Base-by-base conservation (phyloP, 2,329 filamentous ascomycete genomes). In the Ilyonectria robusta region DNA sequence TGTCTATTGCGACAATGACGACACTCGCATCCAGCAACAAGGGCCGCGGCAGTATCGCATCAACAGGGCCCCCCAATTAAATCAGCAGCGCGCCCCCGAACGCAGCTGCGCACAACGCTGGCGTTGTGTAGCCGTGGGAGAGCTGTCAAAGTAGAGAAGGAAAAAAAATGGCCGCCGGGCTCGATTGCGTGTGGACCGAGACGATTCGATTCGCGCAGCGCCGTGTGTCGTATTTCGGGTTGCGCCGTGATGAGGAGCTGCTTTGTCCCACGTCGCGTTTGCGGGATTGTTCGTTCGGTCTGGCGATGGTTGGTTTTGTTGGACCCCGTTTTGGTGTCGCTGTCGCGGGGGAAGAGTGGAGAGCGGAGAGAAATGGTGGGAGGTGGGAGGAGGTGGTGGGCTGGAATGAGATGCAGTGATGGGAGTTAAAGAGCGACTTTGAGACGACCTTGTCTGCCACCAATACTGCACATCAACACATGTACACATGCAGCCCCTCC, bases 331-430 rank as follows among this genome's bases (percentile, higher is more conserved):
- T 33, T 35, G 31, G 44, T 46, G 44, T 46, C 19, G 19, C 44
- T 23, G 44, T 46, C 44, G n/a, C 47, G 47, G 59, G 53, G 59
- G 10, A 23, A 23, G 26, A 29, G 58, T 53, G 48, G 47, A 50
- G 47, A 17, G 26, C 11, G 15, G 31, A 23, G n/a, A 15, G 17
- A n/a, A 21, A 50, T 21, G 21, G 29, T 19, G 48, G 44, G 42
- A 44, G 15, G 11, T 15, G 23, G 48, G 8, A 23, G 42, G 51
- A 37, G 31, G 21, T 47, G 23, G 31, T 29, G 48, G 26, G 42
- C 26, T 11, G 15, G 29, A 17, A 54, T 54, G 48, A 17, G 26
- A 48, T 47, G 31, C 17, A n/a, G 29, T 50, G 21, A 40, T n/a
- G 26, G 10, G 8, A 29, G 59, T 42, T 57, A 62, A 42, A 21